Evolutionary conservation across 768 basidiomycete genomes (phyloP).

Genomic region (Tulasnella sp.): DNA sequence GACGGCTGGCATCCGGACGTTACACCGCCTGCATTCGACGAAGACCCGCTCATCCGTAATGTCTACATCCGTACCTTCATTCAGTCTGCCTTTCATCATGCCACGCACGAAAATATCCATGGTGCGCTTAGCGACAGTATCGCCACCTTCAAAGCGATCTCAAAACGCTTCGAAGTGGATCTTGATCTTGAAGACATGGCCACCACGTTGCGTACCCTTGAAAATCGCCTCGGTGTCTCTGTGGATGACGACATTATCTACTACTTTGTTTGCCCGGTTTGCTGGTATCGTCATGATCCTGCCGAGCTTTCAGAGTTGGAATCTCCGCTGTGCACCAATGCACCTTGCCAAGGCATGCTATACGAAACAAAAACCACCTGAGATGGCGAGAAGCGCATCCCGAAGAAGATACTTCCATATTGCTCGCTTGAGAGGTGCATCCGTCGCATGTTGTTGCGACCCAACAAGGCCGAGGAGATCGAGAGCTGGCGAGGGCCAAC

Average conservation of each 20-base stretch:
- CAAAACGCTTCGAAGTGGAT: background rate
- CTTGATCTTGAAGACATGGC: slow-evolving; percentile 21
- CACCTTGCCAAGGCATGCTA: slow-evolving; percentile 18
- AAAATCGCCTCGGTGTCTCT: slow-evolving; percentile 21
- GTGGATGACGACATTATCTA: slow-evolving; percentile 20
- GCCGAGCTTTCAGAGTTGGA: slow-evolving; percentile 1
- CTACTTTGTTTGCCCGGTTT: slow-evolving; percentile 20
- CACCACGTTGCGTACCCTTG: slow-evolving; percentile 20
- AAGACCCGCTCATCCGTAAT: slow-evolving; percentile 22
- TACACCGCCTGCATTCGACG: slow-evolving; percentile 20
- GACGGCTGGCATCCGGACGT: background rate
- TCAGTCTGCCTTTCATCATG: slow-evolving; percentile 18
- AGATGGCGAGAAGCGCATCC: slow-evolving; percentile 19
- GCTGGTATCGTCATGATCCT: slow-evolving; percentile 22
- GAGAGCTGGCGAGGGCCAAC: slow-evolving; percentile 22
- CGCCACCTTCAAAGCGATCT: background rate
- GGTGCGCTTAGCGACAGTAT: slow-evolving; percentile 9
- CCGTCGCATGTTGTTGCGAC: slow-evolving; percentile 19
- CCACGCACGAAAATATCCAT: slow-evolving; percentile 14
- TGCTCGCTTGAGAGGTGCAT: slow-evolving; percentile 18
- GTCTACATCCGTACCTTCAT: slow-evolving; percentile 22
- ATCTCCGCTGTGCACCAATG: background rate
- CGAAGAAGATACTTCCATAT: slow-evolving; percentile 22
- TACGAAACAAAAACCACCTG: slow-evolving; percentile 16
- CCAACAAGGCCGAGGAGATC: slow-evolving; percentile 23